Base-by-base conservation (phyloP, 768 basidiomycete species). In the Leccinellum luteum region DNA sequence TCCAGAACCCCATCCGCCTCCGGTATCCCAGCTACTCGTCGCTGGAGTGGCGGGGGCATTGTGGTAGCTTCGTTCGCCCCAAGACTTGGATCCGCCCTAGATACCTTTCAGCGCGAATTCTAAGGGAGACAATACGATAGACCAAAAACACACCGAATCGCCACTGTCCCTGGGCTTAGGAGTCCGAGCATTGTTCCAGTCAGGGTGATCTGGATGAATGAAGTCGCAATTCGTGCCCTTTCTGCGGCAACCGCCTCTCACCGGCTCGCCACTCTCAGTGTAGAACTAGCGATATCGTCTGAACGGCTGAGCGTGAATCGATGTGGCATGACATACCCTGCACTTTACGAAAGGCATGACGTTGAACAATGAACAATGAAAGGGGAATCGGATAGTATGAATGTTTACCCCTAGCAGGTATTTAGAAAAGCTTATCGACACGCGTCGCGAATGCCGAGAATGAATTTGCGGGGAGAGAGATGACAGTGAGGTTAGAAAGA, bases 151-250 rank as follows among this genome's bases (percentile, higher is more conserved):
- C 54, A 70, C 70, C 34, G 56, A 54, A 52, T 57, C 57, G 7
- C 64, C 58, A n/a, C 64, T 51, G 28, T 53, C 61, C 48, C 19
- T 62, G n/a, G 56, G 6, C 47, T 19, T 58, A 31, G 64, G 8
- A 23, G 48, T n/a, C n/a, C 25, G 56, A 5, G 69, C 73, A 6
- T 44, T 56, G 27, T 10, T 32, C 71, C 71, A 72, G 14, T 38
- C 34, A n/a, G 65, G 51, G 10, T 69, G 59, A n/a, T 27, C 64
- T 9, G 72, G 71, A 52, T 76, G 75, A 23, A 74, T 15, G 52
- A 70, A 76, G 2, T 21, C 12, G 51, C 75, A 76, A 23, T 62
- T 64, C 4, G 48, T 17, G 12, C 41, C 61, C 7, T 47, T 56
- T 52, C 48, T 61, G 31, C 6, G 55, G 48, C 75, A 77, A 45